These are phyloP conservation scores for Cymbopogon flexuosus DNA, from an alignment of 202 grass and related monocot genomes.

Conservation along the genomic window DNA sequence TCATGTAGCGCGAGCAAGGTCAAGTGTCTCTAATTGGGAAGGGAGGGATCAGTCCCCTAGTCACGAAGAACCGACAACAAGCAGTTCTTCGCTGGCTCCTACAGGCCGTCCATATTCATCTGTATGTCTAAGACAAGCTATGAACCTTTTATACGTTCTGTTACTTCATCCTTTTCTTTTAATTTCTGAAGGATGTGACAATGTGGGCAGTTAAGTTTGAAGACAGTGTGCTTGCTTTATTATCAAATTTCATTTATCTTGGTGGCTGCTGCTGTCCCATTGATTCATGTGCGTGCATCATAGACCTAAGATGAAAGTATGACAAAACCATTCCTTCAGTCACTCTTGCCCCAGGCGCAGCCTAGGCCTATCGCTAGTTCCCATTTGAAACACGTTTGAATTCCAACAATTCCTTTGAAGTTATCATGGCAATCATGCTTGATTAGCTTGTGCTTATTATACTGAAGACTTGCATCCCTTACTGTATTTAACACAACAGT, in stretches of 20 bases:
- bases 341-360: not conserved
- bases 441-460: not conserved
- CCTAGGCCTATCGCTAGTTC: not conserved
- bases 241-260: not conserved
- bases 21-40: conserved; percentile 74
- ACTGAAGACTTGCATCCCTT: not conserved
- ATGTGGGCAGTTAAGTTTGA: not conserved
- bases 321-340: not conserved
- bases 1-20: conserved; percentile 64
- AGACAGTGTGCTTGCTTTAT: not conserved
- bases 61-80: conserved; percentile 57
- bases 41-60: conserved; percentile 58
- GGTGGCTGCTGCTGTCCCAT: not conserved
- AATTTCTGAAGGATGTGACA: not conserved
- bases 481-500: not conserved
- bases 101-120: conserved; percentile 35
- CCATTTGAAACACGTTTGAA: not conserved
- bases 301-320: not conserved
- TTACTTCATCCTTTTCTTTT: not conserved
- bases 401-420: not conserved
- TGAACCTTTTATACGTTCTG: conserved; percentile 18
- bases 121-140: conserved; percentile 36
- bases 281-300: conserved; percentile 5
- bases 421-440: not conserved
- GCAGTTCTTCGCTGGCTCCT: conserved; percentile 43